phyloP scores from a whole-genome alignment of 768 basidiomycete genomes.

The Ramaria sp. region DNA sequence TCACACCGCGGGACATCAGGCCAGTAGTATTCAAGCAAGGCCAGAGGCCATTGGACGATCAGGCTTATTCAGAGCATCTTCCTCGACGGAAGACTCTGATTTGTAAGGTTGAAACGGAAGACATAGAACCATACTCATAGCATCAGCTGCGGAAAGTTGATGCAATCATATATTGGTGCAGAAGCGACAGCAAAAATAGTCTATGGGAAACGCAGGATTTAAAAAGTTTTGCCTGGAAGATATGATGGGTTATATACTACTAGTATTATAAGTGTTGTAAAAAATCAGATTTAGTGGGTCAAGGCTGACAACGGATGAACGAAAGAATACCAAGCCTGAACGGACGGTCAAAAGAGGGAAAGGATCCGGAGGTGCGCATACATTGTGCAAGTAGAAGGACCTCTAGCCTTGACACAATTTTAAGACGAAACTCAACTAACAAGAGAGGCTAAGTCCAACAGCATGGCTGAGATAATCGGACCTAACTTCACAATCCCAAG shows the following conservation, averaged over 20 bases:
- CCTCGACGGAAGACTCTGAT: constrained; percentile 31
- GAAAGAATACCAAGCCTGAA: constrained; percentile 3
- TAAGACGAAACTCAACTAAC: constrained; percentile 21
- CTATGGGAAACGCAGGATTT: too few species aligned
- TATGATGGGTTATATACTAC: too few species aligned
- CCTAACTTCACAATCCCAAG: constrained; percentile 2
- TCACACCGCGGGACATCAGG: too few species aligned
- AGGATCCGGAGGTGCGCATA: constrained; percentile 12
- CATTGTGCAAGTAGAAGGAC: constrained; percentile 29
- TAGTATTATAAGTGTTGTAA: too few species aligned
- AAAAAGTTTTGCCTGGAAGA: too few species aligned
- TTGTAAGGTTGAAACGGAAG: constrained; percentile 31
- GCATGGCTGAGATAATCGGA: neutral
- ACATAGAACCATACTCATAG: constrained; percentile 37
- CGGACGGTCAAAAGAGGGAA: neutral
- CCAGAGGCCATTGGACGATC: constrained; percentile 34
- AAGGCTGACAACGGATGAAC: constrained; percentile 1
- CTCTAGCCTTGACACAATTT: constrained; percentile 21
- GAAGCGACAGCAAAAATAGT: constrained; percentile 23
- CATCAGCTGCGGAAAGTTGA: constrained; percentile 18
- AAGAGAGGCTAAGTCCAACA: constrained; percentile 19
- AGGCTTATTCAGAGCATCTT: constrained; percentile 34
- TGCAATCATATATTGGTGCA: constrained; percentile 19
- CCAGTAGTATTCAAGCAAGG: too few species aligned
- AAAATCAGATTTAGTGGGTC: too few species aligned